Conservation (phyloP, 441 rosid species). For the Populus tomentosa region DNA sequence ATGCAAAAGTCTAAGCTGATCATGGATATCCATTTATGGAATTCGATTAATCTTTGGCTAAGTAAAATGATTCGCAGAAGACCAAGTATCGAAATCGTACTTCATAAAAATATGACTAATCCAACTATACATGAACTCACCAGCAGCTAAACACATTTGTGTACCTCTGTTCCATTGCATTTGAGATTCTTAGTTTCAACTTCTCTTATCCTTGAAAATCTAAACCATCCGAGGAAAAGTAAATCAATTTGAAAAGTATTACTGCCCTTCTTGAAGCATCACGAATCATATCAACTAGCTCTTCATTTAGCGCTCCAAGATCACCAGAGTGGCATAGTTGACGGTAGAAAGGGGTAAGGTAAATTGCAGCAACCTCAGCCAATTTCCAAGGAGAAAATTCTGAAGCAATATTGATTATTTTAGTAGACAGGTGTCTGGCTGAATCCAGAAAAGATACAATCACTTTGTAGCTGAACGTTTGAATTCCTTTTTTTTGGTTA, state of each 20-base stretch:
- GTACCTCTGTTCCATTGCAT: background rate
- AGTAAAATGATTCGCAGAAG: background rate
- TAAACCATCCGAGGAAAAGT: background rate
- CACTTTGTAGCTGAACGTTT: conserved; percentile 31
- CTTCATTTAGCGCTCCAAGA: conserved; percentile 59
- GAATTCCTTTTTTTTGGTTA: too few species aligned
- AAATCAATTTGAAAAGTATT: background rate
- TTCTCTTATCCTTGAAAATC: background rate
- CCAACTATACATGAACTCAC: background rate
- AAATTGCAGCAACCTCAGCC: conserved; percentile 62
- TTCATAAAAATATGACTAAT: background rate
- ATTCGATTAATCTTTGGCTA: background rate
- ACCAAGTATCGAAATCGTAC: background rate
- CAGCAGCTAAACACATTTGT: background rate
- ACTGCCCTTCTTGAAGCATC: conserved; percentile 50
- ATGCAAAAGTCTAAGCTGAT: background rate
- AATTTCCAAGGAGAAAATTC: conserved; percentile 62
- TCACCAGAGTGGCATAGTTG: conserved; percentile 64
- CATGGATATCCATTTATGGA: background rate
- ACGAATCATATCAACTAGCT: conserved; percentile 61
- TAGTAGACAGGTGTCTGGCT: conserved; percentile 39
- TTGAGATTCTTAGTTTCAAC: background rate
- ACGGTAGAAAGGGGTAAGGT: conserved; percentile 49
- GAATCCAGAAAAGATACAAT: conserved; percentile 46
- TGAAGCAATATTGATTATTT: conserved; percentile 62